phyloP scores from a whole-genome alignment of 1,284 basidiomycete species.

The Cutaneotrichosporon spelunceum region DNA sequence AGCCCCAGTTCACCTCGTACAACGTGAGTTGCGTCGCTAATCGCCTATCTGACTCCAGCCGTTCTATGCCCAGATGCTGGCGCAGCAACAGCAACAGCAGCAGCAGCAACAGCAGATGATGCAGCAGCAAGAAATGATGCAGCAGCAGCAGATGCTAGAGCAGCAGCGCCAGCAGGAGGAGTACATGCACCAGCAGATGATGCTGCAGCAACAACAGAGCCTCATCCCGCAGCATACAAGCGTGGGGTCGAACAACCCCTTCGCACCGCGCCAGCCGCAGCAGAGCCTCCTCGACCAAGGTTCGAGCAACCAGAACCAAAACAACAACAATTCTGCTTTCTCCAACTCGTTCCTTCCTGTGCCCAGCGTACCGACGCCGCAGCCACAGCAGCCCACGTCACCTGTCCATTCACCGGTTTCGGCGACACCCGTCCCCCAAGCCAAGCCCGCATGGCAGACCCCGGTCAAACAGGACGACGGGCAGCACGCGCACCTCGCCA shows the following conservation, averaged over 20 bases:
- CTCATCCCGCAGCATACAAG: conserved; percentile 59
- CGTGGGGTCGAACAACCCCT: conserved; percentile 90
- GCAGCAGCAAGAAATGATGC: conserved; percentile 51
- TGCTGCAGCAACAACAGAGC: conserved; percentile 59
- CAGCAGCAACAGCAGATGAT: conserved; percentile 54
- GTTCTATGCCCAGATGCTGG: conserved; percentile 52
- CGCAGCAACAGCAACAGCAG: conserved; percentile 53
- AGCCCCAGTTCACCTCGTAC: conserved; percentile 61
- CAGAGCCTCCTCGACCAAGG: conserved; percentile 32
- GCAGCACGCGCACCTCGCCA: conserved; percentile 72
- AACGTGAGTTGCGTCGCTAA: conserved; percentile 39
- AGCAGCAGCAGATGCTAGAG: conserved; percentile 59
- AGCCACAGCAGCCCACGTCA: conserved; percentile 9
- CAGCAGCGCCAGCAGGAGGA: conserved; percentile 52
- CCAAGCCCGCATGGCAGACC: conserved; percentile 41
- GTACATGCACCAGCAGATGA: conserved; percentile 48
- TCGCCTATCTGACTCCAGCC: conserved; percentile 48
- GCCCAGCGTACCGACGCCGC: conserved; percentile 23
- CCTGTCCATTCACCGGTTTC: conserved; percentile 29
- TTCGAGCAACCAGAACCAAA: conserved; percentile 13
- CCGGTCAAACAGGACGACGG: conserved; percentile 56
- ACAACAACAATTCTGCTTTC: conserved; percentile 14
- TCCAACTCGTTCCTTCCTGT: conserved; percentile 35
- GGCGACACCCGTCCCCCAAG: conserved; percentile 29
- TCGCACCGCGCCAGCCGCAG: conserved; percentile 56